Evolutionary conservation across 345 rosid genomes (phyloP).

Genomic region (Viola odorata): DNA sequence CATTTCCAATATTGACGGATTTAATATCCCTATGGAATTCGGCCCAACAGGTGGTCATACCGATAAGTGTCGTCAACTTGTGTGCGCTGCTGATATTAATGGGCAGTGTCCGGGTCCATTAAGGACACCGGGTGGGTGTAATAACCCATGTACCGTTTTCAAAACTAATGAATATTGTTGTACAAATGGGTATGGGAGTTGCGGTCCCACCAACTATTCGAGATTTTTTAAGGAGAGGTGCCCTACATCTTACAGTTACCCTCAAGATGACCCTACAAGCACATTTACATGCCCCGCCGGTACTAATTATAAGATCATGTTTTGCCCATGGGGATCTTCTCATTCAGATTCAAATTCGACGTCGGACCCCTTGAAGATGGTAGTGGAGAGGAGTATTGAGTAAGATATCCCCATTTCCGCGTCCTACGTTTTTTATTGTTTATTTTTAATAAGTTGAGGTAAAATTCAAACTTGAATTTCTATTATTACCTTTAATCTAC

Average conservation of each 20-base stretch:
- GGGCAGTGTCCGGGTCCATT: constrained; percentile 12
- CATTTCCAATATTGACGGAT: constrained; percentile 18
- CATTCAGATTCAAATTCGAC: background rate
- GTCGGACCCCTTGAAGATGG: constrained; percentile 15
- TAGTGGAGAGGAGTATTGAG: constrained; percentile 1
- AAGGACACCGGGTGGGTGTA: constrained; percentile 14
- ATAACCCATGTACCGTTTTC: constrained; percentile 17
- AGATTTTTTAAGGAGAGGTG: constrained; percentile 16
- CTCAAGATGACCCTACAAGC: constrained; percentile 17
- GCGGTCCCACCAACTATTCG: constrained; percentile 10
- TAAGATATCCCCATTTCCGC: too few relatives aligned
- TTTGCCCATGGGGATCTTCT: constrained; percentile 11
- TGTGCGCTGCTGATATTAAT: constrained; percentile 7
- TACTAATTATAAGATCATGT: constrained; percentile 15
- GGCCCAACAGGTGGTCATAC: background rate
- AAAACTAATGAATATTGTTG: constrained; percentile 18
- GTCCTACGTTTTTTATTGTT: too few relatives aligned
- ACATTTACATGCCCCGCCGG: constrained; percentile 15
- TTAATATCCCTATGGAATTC: constrained; percentile 25
- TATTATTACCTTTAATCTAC: too few relatives aligned
- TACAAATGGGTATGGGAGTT: constrained; percentile 1
- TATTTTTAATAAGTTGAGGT: too few relatives aligned
- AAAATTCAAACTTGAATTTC: too few relatives aligned
- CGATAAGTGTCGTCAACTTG: background rate
- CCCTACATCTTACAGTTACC: constrained; percentile 23